phyloP scores from a whole-genome alignment of 306 rosid species.

The Luffa aegyptiaca region DNA sequence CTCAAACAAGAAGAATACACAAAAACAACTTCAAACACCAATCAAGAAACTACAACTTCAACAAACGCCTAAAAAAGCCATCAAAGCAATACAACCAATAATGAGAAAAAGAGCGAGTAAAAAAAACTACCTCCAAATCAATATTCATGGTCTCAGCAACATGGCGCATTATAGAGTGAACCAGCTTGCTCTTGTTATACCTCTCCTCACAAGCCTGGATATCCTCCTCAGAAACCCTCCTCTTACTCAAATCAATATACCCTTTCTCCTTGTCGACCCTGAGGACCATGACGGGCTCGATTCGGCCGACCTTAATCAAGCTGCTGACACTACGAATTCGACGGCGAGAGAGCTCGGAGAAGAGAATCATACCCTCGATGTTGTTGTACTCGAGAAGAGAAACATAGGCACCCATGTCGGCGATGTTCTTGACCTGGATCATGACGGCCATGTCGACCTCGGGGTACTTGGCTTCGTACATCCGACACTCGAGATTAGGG shows the following conservation, averaged over 20 bases:
- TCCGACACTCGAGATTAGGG: constrained; percentile 78
- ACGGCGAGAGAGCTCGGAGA: constrained; percentile 96
- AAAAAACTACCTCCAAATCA: constrained; percentile 65
- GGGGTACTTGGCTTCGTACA: constrained; percentile 88
- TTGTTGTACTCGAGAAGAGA: constrained; percentile 91
- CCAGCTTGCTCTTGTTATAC: constrained; percentile 95
- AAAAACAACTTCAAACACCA: not conserved
- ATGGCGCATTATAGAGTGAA: constrained; percentile 94
- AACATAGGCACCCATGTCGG: constrained; percentile 97
- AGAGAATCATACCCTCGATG: constrained; percentile 94
- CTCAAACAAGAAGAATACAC: not conserved
- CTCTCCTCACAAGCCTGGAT: constrained; percentile 82
- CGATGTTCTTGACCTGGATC: constrained; percentile 96
- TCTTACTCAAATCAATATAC: constrained; percentile 87
- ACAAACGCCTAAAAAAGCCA: not conserved
- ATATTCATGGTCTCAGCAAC: constrained; percentile 69
- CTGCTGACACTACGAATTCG: constrained; percentile 92
- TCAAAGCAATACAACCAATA: not conserved
- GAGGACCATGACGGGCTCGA: constrained; percentile 93
- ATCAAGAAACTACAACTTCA: not conserved
- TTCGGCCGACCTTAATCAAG: constrained; percentile 81
- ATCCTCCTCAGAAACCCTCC: constrained; percentile 93
- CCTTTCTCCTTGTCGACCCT: constrained; percentile 95
- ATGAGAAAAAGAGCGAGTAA: not conserved
- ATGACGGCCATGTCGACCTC: constrained; percentile 98